Base-by-base conservation (phyloP, 2,329 filamentous ascomycete genomes). In the Trichophyton benhamiae region DNA sequence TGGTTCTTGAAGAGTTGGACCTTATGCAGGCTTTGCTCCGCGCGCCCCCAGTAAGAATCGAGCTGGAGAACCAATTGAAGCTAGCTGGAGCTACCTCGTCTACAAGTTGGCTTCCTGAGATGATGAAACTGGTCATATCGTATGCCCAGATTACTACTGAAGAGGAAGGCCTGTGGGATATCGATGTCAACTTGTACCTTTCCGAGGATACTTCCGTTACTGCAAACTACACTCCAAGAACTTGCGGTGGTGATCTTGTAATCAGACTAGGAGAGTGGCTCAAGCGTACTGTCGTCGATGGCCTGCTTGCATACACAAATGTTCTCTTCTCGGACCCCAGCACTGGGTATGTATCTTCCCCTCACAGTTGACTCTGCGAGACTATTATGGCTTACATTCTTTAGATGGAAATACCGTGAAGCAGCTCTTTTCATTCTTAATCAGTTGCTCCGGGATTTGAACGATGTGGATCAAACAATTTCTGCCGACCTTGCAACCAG, bases 261-360 rank as follows among this genome's bases (percentile, higher is more conserved):
- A 91, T 96, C 75, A 96, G 96, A 76, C 80, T 96, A 63, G 89
- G 89, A 57, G 91, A 96, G 72, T 96, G 91, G 91, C 82, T 95
- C 60, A 84, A 86, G 66, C 80, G 83, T 60, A 84, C 83, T 59
- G 86, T 89, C 0, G 79, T 95, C 11, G 88, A 95, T 68, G 89
- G 87, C 5, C 80, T 96, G 46, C 84, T 91, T 63, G 82, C 83
- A 11, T 87, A 91, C 73, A 89, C 89, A 38, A 87, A 88, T 71
- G 79, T 81, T 5, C 78, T 95, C 0, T 95, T 95, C 71, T 78
- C 82, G 7, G 72, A 76, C 65, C 60, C 69, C 11, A 68, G 70
- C 41, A 68, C 70, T 38, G 71, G 72, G 72, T 76, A 71, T 65
- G 70, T 60, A 63, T 49, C 55, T 61, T 25, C 57, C 15, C 44